Percentiles rank a stretch among this genome's conserved stretches.
Evolutionary conservation across 805 yeast genomes (phyloP).

Genomic region (Yarrowia sp.): DNA sequence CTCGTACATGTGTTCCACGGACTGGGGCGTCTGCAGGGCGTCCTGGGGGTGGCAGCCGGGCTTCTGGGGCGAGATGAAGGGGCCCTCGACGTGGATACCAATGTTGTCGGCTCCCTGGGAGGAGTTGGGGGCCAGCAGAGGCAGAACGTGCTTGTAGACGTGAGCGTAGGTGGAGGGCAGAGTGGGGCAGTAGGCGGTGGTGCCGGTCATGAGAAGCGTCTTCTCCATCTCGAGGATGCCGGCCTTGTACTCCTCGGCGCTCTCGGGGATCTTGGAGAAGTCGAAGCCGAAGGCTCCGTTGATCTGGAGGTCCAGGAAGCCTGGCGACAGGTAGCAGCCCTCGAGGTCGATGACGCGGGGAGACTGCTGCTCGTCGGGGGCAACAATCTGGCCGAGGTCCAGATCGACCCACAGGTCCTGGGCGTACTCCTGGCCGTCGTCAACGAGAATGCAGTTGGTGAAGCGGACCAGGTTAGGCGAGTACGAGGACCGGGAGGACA

Average conservation of each 20-base stretch:
- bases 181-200: slow-evolving; percentile 57
- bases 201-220: slow-evolving; percentile 49
- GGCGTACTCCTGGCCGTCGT: slow-evolving; percentile 32
- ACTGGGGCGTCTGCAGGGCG: slow-evolving; percentile 44
- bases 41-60: slow-evolving; percentile 55
- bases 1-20: slow-evolving; percentile 36
- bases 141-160: slow-evolving; percentile 50
- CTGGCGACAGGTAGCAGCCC: slow-evolving; percentile 53
- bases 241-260: slow-evolving; percentile 31
- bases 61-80: slow-evolving; percentile 50
- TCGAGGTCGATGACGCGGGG: slow-evolving; percentile 44
- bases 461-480: slow-evolving; percentile 5
- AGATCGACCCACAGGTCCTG: slow-evolving; percentile 47
- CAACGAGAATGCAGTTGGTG: slow-evolving; percentile 4
- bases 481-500: slow-evolving; percentile 12
- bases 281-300: slow-evolving; percentile 59
- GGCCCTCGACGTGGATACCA: slow-evolving; percentile 63
- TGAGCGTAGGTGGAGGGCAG: slow-evolving; percentile 52
- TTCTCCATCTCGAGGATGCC: slow-evolving; percentile 30
- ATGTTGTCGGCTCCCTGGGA: slow-evolving; percentile 38
- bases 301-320: slow-evolving; percentile 56
- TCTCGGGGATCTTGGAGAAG: slow-evolving; percentile 43
- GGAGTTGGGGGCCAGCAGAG: slow-evolving; percentile 43
- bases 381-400: slow-evolving; percentile 45
- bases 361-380: slow-evolving; percentile 22